Conservation (phyloP, 148 eudicot species). For the Dianthus caryophyllus region DNA sequence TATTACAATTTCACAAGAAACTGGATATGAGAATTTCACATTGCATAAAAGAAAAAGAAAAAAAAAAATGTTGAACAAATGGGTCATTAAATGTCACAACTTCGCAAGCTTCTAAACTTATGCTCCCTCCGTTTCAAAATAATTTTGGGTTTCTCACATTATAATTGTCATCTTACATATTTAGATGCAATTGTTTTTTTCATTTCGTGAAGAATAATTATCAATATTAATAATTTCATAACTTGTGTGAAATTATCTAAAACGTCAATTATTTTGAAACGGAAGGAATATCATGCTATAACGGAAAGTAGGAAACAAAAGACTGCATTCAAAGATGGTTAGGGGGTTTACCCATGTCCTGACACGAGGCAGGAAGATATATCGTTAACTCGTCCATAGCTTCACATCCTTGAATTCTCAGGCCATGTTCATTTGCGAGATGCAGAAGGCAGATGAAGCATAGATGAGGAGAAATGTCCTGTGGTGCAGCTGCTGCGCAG, state of each 20-base stretch:
- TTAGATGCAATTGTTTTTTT: too few relatives aligned
- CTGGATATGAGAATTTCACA: not conserved
- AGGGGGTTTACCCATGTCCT: constrained; percentile 24
- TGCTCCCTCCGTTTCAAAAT: too few relatives aligned
- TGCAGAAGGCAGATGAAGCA: constrained; percentile 49
- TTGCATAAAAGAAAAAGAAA: not conserved
- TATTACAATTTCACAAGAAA: not conserved
- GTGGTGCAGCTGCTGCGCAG: constrained; percentile 30
- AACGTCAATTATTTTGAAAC: too few relatives aligned
- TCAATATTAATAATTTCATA: too few relatives aligned
- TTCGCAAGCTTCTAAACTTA: not conserved
- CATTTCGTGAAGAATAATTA: too few relatives aligned
- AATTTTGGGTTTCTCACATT: too few relatives aligned
- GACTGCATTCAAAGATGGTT: not conserved
- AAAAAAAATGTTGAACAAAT: too few relatives aligned
- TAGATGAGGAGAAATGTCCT: constrained; percentile 40
- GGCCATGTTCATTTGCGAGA: constrained; percentile 47
- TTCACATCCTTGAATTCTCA: constrained; percentile 32
- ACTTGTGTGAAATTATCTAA: too few relatives aligned
- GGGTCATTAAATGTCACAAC: not conserved
- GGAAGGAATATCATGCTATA: too few relatives aligned
- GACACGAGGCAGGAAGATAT: constrained; percentile 26
- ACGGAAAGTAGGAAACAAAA: not conserved
- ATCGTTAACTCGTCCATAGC: constrained; percentile 38
- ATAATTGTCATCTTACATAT: too few relatives aligned